Evolutionary conservation across 1,284 basidiomycete genomes (phyloP).

Genomic region (Polyporus tsugae): DNA sequence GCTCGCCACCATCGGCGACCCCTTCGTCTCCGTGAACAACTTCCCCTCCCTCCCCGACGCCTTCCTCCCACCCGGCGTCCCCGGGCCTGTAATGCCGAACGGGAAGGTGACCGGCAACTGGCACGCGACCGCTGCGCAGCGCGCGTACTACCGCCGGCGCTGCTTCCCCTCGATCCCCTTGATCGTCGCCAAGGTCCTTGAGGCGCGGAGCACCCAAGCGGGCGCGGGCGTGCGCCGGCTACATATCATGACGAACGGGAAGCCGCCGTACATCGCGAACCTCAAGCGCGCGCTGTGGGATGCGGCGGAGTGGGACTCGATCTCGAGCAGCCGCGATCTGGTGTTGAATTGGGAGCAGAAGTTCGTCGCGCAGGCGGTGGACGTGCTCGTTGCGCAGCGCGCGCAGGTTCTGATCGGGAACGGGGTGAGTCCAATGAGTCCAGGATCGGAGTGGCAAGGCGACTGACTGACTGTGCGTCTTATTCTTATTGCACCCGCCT

Average conservation of each 20-base stretch:
- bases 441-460: too few relatives aligned
- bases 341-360: conserved; percentile 47
- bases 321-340: conserved; percentile 48
- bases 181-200: conserved; percentile 52
- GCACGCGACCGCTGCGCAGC: not conserved
- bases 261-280: conserved; percentile 46
- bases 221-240: conserved; percentile 44
- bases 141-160: conserved; percentile 45
- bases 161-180: conserved; percentile 59
- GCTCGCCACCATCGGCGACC: conserved; percentile 51
- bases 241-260: conserved; percentile 67
- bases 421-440: conserved; percentile 39
- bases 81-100: conserved; percentile 7
- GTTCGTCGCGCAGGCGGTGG: conserved; percentile 48
- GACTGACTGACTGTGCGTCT: not conserved
- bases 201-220: conserved; percentile 42
- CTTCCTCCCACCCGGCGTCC: not conserved
- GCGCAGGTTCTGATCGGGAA: conserved; percentile 57
- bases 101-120: conserved; percentile 26
- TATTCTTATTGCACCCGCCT: not conserved
- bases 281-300: conserved; percentile 49
- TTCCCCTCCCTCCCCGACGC: conserved; percentile 47
- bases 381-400: conserved; percentile 54
- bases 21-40: conserved; percentile 51
- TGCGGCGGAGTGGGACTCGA: conserved; percentile 34